These are phyloP conservation scores for Hypoxylon fragiforme DNA, from an alignment of 495 filamentous ascomycete species.

Conservation along the genomic window DNA sequence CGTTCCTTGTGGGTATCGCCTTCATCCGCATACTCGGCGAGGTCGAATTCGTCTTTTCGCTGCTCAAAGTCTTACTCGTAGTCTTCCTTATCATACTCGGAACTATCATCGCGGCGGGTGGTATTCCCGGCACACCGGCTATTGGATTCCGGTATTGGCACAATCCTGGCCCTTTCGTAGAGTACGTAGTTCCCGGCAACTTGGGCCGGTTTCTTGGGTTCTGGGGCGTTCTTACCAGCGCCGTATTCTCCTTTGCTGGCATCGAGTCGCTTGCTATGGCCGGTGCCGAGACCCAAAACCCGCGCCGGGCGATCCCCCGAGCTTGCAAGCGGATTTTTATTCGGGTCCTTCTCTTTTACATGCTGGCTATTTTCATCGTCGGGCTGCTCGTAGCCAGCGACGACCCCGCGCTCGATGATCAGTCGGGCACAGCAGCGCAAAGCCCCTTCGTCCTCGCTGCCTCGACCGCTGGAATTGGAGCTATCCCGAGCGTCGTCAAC, in stretches of 20 bases:
- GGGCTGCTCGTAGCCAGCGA: conserved; percentile 70
- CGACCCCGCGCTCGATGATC: conserved; percentile 58
- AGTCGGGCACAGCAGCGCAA: conserved; percentile 55
- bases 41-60: conserved; percentile 58
- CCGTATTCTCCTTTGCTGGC: conserved; percentile 62
- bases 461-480: conserved; percentile 63
- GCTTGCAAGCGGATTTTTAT: conserved; percentile 55
- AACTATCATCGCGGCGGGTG: conserved; percentile 58
- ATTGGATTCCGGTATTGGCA: conserved; percentile 56
- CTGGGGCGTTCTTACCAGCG: conserved; percentile 62
- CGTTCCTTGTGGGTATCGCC: conserved; percentile 55
- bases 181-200: conserved; percentile 44
- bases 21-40: conserved; percentile 61
- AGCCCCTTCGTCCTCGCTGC: conserved; percentile 77
- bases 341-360: conserved; percentile 61
- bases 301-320: conserved; percentile 54
- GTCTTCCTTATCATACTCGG: conserved; percentile 56
- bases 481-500: conserved; percentile 67
- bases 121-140: conserved; percentile 55
- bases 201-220: conserved; percentile 54
- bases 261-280: conserved; percentile 63
- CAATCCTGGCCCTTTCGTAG: conserved; percentile 54
- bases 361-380: conserved; percentile 59
- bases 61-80: conserved; percentile 61
- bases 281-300: conserved; percentile 65